Conservation (phyloP, 768 basidiomycete genomes). For the Rhizopogon vesiculosus region DNA sequence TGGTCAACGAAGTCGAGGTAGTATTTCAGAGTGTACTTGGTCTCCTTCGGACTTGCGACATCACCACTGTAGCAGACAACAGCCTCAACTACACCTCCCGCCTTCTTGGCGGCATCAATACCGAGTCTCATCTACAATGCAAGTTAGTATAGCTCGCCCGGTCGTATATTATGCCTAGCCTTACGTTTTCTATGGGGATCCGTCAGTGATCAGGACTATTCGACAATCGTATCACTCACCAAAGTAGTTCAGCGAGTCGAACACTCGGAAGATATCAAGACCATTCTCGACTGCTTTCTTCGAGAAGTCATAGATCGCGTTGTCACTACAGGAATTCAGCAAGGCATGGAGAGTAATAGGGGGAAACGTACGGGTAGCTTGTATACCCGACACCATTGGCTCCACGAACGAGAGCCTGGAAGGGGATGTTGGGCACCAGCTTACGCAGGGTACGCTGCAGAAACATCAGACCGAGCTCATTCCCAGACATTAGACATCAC, state of each 20-base stretch:
- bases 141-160: slow-evolving; percentile 9
- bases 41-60: slow-evolving; percentile 90
- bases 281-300: slow-evolving; percentile 99
- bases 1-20: slow-evolving; percentile 95
- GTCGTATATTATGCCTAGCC: slow-evolving; percentile 12
- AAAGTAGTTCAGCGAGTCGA: slow-evolving; percentile 98
- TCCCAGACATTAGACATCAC: slow-evolving; percentile 17
- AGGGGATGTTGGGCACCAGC: slow-evolving; percentile 96
- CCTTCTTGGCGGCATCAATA: slow-evolving; percentile 99
- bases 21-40: slow-evolving; percentile 96
- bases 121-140: slow-evolving; percentile 83
- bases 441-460: slow-evolving; percentile 82
- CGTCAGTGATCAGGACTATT: neutral
- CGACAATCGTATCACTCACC: slow-evolving; percentile 43
- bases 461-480: slow-evolving; percentile 8
- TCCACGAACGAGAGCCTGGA: slow-evolving; percentile 97
- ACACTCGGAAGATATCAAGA: slow-evolving; percentile 98
- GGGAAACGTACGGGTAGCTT: slow-evolving; percentile 78
- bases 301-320: slow-evolving; percentile 99
- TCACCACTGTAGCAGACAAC: slow-evolving; percentile 99
- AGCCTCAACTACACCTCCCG: slow-evolving; percentile 96
- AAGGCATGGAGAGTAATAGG: neutral
- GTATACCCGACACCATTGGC: slow-evolving; percentile 99
- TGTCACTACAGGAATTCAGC: slow-evolving; percentile 56
- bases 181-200: slow-evolving; percentile 59